phyloP scores from a whole-genome alignment of 2,329 filamentous ascomycete genomes.

The Cladobotryum mycophilum region DNA sequence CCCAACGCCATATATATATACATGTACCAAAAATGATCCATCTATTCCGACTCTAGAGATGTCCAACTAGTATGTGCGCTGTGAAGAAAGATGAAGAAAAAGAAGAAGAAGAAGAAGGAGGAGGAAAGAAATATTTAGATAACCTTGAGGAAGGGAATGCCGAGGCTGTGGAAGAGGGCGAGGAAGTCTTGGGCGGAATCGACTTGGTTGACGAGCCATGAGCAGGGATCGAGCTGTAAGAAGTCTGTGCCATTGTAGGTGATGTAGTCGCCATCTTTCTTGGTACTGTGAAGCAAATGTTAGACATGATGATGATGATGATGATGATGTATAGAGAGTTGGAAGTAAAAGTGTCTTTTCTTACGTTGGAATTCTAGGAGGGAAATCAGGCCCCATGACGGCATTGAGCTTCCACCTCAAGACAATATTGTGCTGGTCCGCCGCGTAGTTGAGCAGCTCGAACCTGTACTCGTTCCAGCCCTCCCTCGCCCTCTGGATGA shows the following conservation, averaged over 20 bases:
- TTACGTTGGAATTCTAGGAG: slow-evolving; percentile 1
- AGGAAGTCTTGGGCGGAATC: background rate
- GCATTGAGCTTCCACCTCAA: slow-evolving; percentile 11
- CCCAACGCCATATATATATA: no score
- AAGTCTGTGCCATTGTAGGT: background rate
- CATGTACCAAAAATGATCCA: no score
- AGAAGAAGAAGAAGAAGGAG: no score
- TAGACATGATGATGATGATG: no score
- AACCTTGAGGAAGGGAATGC: background rate
- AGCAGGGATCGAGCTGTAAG: background rate
- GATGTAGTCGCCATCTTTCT: no score
- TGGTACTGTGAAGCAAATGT: no score
- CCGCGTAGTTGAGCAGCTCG: background rate
- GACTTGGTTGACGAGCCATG: background rate
- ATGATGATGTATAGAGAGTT: no score
- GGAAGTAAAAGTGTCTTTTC: no score
- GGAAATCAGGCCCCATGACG: slow-evolving; percentile 8
- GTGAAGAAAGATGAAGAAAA: no score
- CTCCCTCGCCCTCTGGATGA: background rate
- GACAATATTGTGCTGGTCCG: background rate
- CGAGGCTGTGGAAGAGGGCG: background rate
- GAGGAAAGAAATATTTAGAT: no score
- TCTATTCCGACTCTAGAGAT: no score
- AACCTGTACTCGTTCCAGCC: slow-evolving; percentile 10
- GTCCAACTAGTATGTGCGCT: no score